Percentiles rank a stretch among this genome's conserved stretches.
Conservation (phyloP, 108 stramenopile genomes). For the Cyclotella cryptica region DNA sequence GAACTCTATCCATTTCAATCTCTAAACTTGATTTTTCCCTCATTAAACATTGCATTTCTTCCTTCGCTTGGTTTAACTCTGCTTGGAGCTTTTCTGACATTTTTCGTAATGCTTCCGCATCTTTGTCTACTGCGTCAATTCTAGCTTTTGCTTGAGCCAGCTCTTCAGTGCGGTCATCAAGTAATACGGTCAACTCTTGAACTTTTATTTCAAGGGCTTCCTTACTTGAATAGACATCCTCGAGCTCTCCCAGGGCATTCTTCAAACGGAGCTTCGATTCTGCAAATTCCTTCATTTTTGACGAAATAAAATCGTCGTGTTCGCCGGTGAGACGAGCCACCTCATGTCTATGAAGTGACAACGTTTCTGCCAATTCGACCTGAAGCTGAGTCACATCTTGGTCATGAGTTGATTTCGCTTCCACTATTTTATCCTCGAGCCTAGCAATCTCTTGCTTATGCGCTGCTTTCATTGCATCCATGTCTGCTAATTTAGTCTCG, state of each 20-base stretch:
- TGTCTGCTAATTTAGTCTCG: conserved; percentile 2
- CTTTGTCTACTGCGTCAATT: not conserved
- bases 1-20: conserved; percentile 18
- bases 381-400: not conserved
- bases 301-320: not conserved
- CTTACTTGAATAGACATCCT: conserved; percentile 20
- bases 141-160: conserved; percentile 8
- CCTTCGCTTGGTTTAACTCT: conserved; percentile 18
- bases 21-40: conserved; percentile 21
- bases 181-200: conserved; percentile 11
- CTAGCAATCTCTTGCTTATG: conserved; percentile 4
- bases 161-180: conserved; percentile 29
- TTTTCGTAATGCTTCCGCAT: not conserved
- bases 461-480: not conserved
- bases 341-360: not conserved
- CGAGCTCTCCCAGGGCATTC: conserved; percentile 35
- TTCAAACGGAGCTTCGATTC: conserved; percentile 31
- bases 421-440: not conserved
- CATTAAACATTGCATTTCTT: conserved; percentile 2
- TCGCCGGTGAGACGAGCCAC: not conserved
- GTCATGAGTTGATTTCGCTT: not conserved
- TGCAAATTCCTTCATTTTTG: conserved; percentile 21
- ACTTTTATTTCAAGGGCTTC: conserved; percentile 5
- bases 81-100: not conserved
- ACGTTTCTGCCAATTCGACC: not conserved